Percentiles rank a stretch among this genome's conserved stretches.
Conservation (phyloP, 805 yeast species). For the Priceomyces fermenticarens region DNA sequence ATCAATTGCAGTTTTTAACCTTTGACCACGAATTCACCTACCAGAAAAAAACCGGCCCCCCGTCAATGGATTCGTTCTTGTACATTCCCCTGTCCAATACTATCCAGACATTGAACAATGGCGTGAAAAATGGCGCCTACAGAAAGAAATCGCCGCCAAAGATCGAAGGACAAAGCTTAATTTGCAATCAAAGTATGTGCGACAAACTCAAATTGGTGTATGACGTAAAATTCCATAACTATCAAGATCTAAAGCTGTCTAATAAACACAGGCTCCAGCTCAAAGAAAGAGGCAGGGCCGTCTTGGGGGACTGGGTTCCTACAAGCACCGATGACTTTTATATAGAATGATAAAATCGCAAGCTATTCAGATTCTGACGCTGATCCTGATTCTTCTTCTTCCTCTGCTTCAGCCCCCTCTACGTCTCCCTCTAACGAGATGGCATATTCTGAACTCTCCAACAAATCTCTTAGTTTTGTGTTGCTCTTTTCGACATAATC, state of each 20-base stretch:
- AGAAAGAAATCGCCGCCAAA: constrained; percentile 44
- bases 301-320: constrained; percentile 45
- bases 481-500: constrained; percentile 60
- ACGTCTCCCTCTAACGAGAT: constrained; percentile 34
- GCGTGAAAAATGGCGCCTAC: constrained; percentile 58
- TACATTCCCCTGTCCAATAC: constrained; percentile 18
- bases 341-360: constrained; percentile 2
- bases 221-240: constrained; percentile 11
- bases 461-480: constrained; percentile 54
- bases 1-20: constrained; percentile 17
- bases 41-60: constrained; percentile 10
- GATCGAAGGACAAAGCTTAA: constrained; percentile 38
- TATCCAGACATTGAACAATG: constrained; percentile 48
- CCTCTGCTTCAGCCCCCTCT: constrained; percentile 33
- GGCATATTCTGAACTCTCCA: constrained; percentile 85
- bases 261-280: constrained; percentile 23
- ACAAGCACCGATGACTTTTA: constrained; percentile 44
- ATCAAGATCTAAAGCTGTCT: constrained; percentile 28
- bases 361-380: constrained; percentile 31
- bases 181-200: constrained; percentile 29
- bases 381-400: constrained; percentile 12
- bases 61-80: constrained; percentile 31
- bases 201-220: constrained; percentile 7
- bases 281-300: constrained; percentile 24
- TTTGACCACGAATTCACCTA: constrained; percentile 19